A percentile compares a stretch with the other conserved stretches of the same genome.
These are phyloP conservation scores for Cladosporium colombiae DNA, from an alignment of 2,329 filamentous ascomycete species.

Conservation along the genomic window DNA sequence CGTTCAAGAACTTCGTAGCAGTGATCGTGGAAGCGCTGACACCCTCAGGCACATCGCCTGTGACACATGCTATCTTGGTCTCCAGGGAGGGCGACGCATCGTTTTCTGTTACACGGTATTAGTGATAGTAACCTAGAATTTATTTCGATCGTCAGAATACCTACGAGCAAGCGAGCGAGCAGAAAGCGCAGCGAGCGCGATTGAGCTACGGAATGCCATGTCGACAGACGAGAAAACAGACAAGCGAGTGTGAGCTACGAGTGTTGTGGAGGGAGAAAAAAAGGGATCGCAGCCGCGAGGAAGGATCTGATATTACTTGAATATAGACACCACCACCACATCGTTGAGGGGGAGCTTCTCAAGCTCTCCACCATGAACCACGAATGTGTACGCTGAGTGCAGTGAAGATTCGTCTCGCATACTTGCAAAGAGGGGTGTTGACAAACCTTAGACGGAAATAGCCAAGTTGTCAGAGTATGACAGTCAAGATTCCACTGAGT, in stretches of 20 bases:
- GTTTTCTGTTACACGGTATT: neutral
- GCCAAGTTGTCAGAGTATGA: neutral
- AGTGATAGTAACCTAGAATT: neutral
- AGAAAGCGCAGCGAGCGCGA: slow-evolving; percentile 15
- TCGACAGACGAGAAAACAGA: neutral
- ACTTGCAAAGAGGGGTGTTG: neutral
- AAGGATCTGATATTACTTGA: neutral
- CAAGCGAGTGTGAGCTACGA: neutral
- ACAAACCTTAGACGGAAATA: neutral
- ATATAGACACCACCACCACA: neutral
- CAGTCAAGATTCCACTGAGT: neutral
- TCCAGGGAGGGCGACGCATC: neutral
- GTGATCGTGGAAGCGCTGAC: slow-evolving; percentile 9
- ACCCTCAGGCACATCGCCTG: slow-evolving; percentile 7
- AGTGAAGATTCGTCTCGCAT: neutral
- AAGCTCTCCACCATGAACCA: neutral
- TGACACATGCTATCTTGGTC: slow-evolving; percentile 4
- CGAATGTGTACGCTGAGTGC: neutral
- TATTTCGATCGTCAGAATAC: neutral
- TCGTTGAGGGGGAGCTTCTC: slow-evolving; percentile 12
- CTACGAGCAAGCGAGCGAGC: slow-evolving; percentile 7
- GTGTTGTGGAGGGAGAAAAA: neutral
- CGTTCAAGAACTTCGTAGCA: slow-evolving; percentile 11
- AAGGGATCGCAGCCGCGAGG: neutral
- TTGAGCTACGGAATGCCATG: slow-evolving; percentile 15